phyloP scores from a whole-genome alignment of 1,139 yeast genomes.

The Blastobotrys capitulatus region DNA sequence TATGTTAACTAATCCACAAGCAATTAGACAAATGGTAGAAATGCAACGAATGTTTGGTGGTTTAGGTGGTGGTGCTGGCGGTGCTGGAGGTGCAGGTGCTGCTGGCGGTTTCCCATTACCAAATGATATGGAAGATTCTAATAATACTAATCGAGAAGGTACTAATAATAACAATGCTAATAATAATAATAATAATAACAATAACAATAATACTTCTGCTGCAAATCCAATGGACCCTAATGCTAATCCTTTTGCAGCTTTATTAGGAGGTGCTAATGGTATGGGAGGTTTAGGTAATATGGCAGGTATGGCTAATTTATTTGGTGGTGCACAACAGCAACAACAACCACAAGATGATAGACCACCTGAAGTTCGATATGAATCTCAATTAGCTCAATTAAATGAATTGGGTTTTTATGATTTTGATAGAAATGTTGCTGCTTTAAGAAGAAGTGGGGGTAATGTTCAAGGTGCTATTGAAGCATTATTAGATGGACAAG shows the following conservation, averaged over 20 bases:
- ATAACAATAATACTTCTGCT: slow-evolving; percentile 11
- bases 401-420: slow-evolving; percentile 96
- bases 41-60: slow-evolving; percentile 50
- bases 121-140: slow-evolving; percentile 27
- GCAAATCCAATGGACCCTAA: slow-evolving; percentile 18
- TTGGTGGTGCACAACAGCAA: slow-evolving; percentile 18
- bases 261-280: slow-evolving; percentile 15
- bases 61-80: slow-evolving; percentile 20
- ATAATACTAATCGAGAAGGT: slow-evolving; percentile 16
- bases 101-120: slow-evolving; percentile 56
- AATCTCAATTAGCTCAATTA: slow-evolving; percentile 81
- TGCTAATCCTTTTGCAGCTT: slow-evolving; percentile 24
- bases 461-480: slow-evolving; percentile 97
- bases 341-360: slow-evolving; percentile 55
- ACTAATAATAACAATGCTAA: no score
- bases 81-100: slow-evolving; percentile 18
- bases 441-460: slow-evolving; percentile 92
- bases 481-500: slow-evolving; percentile 60
- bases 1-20: slow-evolving; percentile 49
- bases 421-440: slow-evolving; percentile 85
- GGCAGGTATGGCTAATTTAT: slow-evolving; percentile 24
- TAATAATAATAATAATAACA: not conserved
- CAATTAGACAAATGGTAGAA: slow-evolving; percentile 71
- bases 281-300: slow-evolving; percentile 14
- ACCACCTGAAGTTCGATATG: slow-evolving; percentile 96